Conservation (phyloP, 352 stramenopile genomes). For the Globisporangium paddicum region DNA sequence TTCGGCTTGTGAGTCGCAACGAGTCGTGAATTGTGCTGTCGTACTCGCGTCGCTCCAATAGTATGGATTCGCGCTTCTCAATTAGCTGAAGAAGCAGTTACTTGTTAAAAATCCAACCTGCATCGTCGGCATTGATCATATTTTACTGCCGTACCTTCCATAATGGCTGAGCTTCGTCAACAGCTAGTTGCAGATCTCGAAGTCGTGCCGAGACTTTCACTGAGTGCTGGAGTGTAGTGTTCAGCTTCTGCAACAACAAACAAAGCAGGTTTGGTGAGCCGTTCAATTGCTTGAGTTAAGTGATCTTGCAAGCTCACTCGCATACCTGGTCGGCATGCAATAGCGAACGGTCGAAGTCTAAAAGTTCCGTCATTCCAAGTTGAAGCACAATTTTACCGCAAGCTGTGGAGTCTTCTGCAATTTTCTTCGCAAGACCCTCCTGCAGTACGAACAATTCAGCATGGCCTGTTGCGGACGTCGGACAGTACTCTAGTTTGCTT, state of each 20-base stretch:
- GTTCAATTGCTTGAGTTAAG: neutral
- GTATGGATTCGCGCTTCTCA: conserved; percentile 39
- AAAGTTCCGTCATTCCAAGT: conserved; percentile 11
- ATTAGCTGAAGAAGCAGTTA: conserved; percentile 20
- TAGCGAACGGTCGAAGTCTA: conserved; percentile 15
- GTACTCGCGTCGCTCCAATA: conserved; percentile 32
- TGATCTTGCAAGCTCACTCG: neutral
- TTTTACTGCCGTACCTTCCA: neutral
- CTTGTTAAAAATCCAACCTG: neutral
- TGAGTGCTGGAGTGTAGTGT: conserved; percentile 26
- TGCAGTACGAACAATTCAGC: neutral
- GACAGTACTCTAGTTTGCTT: neutral
- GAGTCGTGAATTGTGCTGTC: conserved; percentile 14
- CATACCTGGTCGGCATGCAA: conserved; percentile 11
- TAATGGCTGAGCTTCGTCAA: conserved; percentile 13
- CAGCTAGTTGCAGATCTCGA: conserved; percentile 24
- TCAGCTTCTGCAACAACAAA: conserved; percentile 13
- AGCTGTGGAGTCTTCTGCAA: neutral
- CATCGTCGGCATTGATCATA: no score
- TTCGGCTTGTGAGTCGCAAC: conserved; percentile 17
- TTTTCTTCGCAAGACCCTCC: conserved; percentile 9
- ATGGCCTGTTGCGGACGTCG: neutral
- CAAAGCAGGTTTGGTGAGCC: neutral
- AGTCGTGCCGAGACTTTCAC: conserved; percentile 29
- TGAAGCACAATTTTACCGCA: conserved; percentile 11